phyloP scores from a whole-genome alignment of 345 rosid species.

The Acer yangbiense region DNA sequence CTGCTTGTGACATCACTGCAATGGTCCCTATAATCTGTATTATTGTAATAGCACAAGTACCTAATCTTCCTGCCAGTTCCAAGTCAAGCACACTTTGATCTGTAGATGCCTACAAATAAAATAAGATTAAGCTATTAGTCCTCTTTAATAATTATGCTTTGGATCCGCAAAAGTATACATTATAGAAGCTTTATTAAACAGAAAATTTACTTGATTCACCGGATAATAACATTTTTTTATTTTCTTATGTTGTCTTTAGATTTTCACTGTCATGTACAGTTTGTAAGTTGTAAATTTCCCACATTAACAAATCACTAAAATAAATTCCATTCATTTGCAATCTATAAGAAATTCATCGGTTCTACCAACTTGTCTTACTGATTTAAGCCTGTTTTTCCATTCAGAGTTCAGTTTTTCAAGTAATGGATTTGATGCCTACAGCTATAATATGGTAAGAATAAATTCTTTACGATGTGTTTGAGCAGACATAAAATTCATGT shows the following conservation, averaged over 20 bases:
- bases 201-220: not conserved
- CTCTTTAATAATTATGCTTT: not conserved
- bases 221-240: not conserved
- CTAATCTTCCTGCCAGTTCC: slow-evolving; percentile 74
- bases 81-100: slow-evolving; percentile 92
- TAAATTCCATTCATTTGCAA: not conserved
- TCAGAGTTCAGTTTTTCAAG: not conserved
- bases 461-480: not conserved
- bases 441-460: not conserved
- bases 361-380: not conserved
- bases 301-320: not conserved
- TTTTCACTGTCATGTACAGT: not conserved
- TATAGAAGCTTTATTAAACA: not conserved
- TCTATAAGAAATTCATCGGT: not conserved
- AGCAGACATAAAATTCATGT: not conserved
- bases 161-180: not conserved
- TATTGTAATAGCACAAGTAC: slow-evolving; percentile 90
- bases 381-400: not conserved
- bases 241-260: not conserved
- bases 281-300: too few relatives aligned
- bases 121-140: slow-evolving; percentile 5
- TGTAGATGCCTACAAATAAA: slow-evolving; percentile 65
- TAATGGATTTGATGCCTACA: not conserved
- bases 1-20: slow-evolving; percentile 90
- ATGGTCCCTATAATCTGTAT: slow-evolving; percentile 83